Conservation (phyloP, 2,329 filamentous ascomycete species). For the Alternaria brassicae region DNA sequence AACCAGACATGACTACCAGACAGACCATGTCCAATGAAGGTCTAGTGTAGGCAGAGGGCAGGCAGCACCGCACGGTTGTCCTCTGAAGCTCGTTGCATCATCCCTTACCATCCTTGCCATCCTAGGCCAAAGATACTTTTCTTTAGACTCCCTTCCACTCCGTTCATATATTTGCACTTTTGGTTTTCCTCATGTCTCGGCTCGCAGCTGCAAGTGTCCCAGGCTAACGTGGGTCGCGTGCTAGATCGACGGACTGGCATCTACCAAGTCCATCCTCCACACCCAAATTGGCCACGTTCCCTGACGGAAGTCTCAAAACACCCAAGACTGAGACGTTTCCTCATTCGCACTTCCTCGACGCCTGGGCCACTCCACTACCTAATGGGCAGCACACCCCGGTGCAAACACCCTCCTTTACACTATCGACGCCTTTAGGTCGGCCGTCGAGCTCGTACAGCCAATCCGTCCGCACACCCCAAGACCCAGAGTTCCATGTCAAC, state of each 20-base stretch:
- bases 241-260: conserved; percentile 57
- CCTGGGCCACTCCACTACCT: conserved; percentile 56
- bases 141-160: conserved; percentile 5
- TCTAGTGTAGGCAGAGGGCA: conserved; percentile 43
- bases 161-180: conserved; percentile 19
- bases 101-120: conserved; percentile 16
- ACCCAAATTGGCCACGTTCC: conserved; percentile 53
- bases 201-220: conserved; percentile 34
- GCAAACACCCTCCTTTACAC: conserved; percentile 51
- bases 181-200: conserved; percentile 9
- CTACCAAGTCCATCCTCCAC: conserved; percentile 60
- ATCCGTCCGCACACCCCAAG: conserved; percentile 47
- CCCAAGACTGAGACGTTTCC: conserved; percentile 52
- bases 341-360: conserved; percentile 58
- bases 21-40: conserved; percentile 21
- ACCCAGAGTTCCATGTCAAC: conserved; percentile 65
- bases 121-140: conserved; percentile 12
- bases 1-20: conserved; percentile 21
- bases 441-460: conserved; percentile 47
- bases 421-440: conserved; percentile 47
- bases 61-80: conserved; percentile 49
- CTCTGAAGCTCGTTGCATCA: conserved; percentile 34
- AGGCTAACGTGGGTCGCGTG: conserved; percentile 45
- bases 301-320: conserved; percentile 53
- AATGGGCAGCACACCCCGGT: conserved; percentile 52